These are phyloP conservation scores for Populus hybrid DNA, from an alignment of 441 rosid genomes.

Conservation along the genomic window DNA sequence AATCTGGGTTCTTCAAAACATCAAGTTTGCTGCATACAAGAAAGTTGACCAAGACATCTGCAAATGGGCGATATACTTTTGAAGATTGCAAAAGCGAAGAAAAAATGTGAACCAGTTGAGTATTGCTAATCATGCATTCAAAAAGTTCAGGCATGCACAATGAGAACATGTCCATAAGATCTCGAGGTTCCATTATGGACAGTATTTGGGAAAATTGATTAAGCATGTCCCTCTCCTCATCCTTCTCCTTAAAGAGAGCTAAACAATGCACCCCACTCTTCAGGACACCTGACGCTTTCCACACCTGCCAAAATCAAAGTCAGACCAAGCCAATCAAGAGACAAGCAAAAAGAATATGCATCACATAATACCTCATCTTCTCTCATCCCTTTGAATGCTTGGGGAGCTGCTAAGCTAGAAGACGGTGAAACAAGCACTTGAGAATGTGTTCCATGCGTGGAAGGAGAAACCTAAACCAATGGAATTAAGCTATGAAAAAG, in stretches of 20 bases:
- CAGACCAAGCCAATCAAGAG: slow-evolving; percentile 25
- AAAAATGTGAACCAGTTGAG: slow-evolving; percentile 84
- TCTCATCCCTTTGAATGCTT: slow-evolving; percentile 87
- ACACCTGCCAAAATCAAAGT: slow-evolving; percentile 54
- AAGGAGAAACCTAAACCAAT: slow-evolving; percentile 46
- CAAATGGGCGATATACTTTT: slow-evolving; percentile 85
- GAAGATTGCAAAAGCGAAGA: slow-evolving; percentile 77
- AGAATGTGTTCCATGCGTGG: slow-evolving; percentile 59
- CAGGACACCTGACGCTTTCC: slow-evolving; percentile 96
- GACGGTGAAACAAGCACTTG: slow-evolving; percentile 69
- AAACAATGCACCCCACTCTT: slow-evolving; percentile 96
- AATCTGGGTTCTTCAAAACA: slow-evolving; percentile 77
- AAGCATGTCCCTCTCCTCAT: slow-evolving; percentile 95
- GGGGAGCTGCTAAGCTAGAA: slow-evolving; percentile 53
- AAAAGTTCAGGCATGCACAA: slow-evolving; percentile 96
- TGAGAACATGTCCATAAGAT: slow-evolving; percentile 98
- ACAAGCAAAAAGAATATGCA: slow-evolving; percentile 4
- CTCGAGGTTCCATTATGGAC: slow-evolving; percentile 95
- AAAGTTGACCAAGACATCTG: slow-evolving; percentile 89
- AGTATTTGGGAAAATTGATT: slow-evolving; percentile 85
- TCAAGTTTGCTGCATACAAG: slow-evolving; percentile 88
- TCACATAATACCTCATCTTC: slow-evolving; percentile 83
- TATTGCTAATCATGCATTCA: slow-evolving; percentile 92
- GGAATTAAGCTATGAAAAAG: slow-evolving; percentile 11
- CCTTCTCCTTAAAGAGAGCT: slow-evolving; percentile 95